phyloP scores from a whole-genome alignment of 2,329 filamentous ascomycete genomes.

The Lasiodiplodia theobromae region DNA sequence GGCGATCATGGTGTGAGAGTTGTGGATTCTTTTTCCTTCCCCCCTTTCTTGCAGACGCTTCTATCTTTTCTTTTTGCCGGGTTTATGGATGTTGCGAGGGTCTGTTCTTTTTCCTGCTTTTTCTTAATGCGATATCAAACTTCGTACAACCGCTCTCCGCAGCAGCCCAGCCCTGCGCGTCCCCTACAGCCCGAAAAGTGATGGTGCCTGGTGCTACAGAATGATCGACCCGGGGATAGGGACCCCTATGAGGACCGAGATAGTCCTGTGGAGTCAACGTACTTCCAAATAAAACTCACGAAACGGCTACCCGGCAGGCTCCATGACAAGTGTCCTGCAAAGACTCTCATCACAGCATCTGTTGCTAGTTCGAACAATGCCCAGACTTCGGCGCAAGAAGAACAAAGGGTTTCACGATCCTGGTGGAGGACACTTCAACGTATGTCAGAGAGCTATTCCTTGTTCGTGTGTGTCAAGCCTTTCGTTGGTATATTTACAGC shows the following conservation, averaged over 20 bases:
- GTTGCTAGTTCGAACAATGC: too few relatives aligned
- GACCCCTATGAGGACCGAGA: slow-evolving; percentile 7
- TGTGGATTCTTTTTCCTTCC: slow-evolving; percentile 21
- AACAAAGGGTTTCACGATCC: neutral
- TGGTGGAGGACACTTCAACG: neutral
- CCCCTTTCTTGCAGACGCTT: slow-evolving; percentile 25
- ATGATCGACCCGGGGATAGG: slow-evolving; percentile 11
- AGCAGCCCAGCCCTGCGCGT: neutral
- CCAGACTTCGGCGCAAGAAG: neutral
- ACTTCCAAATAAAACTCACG: slow-evolving; percentile 15
- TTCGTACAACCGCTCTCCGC: slow-evolving; percentile 18
- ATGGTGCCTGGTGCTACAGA: slow-evolving; percentile 17
- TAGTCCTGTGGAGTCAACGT: neutral
- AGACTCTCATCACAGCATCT: neutral
- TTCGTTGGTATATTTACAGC: neutral
- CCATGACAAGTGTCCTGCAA: slow-evolving; percentile 20
- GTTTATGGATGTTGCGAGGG: slow-evolving; percentile 25
- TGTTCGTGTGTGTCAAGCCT: neutral
- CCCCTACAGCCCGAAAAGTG: slow-evolving; percentile 12
- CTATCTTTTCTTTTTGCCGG: slow-evolving; percentile 20
- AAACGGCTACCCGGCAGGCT: slow-evolving; percentile 13
- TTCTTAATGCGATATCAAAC: slow-evolving; percentile 27
- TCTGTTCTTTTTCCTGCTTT: slow-evolving; percentile 20
- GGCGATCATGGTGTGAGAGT: slow-evolving; percentile 30
- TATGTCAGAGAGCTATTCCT: neutral